These are phyloP conservation scores for Nothophaeocryptopus gaeumannii DNA, from an alignment of 2,329 filamentous ascomycete species.

Conservation along the genomic window DNA sequence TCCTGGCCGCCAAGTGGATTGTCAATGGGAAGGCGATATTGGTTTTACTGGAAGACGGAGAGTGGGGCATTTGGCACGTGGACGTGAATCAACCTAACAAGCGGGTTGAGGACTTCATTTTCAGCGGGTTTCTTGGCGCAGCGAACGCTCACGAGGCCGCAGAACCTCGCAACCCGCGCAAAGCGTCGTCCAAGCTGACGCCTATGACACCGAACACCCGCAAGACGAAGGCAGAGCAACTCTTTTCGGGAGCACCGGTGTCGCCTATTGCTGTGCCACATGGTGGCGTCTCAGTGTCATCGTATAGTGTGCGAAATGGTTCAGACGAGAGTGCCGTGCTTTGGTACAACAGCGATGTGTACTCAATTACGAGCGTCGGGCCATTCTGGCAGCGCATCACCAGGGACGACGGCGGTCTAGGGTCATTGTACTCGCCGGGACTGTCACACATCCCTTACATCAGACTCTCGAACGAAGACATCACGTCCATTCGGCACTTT, in stretches of 20 bases:
- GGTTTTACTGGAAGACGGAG: conserved; percentile 49
- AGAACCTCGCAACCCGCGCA: conserved; percentile 31
- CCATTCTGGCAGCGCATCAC: conserved; percentile 46
- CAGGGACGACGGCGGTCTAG: conserved; percentile 28
- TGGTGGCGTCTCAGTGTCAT: conserved; percentile 45
- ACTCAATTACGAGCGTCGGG: conserved; percentile 45
- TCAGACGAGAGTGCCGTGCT: conserved; percentile 47
- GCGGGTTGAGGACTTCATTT: conserved; percentile 27
- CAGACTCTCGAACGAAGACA: conserved; percentile 41
- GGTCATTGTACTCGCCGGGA: conserved; percentile 42
- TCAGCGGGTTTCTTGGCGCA: conserved; percentile 32
- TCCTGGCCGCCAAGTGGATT: conserved; percentile 50
- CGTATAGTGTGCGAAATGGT: conserved; percentile 32
- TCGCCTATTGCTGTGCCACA: conserved; percentile 30
- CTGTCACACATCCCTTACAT: conserved; percentile 43
- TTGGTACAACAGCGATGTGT: conserved; percentile 46
- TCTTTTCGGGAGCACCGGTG: conserved; percentile 44
- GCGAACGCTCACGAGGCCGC: conserved; percentile 21
- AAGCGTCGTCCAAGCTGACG: conserved; percentile 39
- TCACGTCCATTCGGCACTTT: conserved; percentile 46
- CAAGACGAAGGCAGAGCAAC: conserved; percentile 42
- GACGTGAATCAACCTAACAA: conserved; percentile 18
- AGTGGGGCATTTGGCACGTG: conserved; percentile 55
- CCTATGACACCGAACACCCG: conserved; percentile 54
- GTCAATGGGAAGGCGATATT: conserved; percentile 46